Conservation (phyloP, 139 green algal genomes). For the Chlamydomonas schloesseri region DNA sequence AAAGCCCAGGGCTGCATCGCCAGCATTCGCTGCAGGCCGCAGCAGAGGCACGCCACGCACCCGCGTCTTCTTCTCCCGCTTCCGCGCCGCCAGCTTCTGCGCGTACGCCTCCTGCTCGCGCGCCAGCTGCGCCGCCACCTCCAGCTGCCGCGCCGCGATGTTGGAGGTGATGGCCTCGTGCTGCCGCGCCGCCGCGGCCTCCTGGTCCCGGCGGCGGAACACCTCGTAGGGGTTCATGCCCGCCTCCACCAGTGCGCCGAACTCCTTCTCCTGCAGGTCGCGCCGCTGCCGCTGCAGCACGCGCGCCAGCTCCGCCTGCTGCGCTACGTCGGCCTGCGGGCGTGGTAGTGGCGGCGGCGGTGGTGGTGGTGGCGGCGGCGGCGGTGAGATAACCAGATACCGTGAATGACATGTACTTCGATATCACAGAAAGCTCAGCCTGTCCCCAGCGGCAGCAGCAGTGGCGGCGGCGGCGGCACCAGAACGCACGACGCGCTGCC, state of each 20-base stretch:
- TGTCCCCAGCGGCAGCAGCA: too few relatives aligned
- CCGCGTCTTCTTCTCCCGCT: slow-evolving; percentile 17
- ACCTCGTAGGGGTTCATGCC: slow-evolving; percentile 78
- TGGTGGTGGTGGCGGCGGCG: too few relatives aligned
- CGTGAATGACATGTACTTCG: too few relatives aligned
- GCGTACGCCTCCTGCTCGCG: slow-evolving; percentile 62
- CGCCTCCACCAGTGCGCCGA: slow-evolving; percentile 57
- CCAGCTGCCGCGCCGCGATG: slow-evolving; percentile 49
- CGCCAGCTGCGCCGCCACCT: slow-evolving; percentile 54
- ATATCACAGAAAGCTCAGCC: too few relatives aligned
- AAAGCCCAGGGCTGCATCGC: too few relatives aligned
- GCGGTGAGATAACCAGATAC: too few relatives aligned
- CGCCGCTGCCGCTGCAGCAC: slow-evolving; percentile 58
- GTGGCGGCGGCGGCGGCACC: too few relatives aligned
- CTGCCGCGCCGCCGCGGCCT: slow-evolving; percentile 50
- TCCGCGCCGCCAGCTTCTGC: slow-evolving; percentile 23
- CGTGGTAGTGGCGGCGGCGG: too few relatives aligned
- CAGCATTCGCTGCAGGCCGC: too few relatives aligned
- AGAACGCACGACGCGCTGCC: too few relatives aligned
- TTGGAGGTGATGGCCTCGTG: slow-evolving; percentile 36
- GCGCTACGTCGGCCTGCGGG: slow-evolving; percentile 7
- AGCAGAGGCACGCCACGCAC: too few relatives aligned
- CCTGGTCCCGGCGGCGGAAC: slow-evolving; percentile 51
- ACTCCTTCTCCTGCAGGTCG: slow-evolving; percentile 58
- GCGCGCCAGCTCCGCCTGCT: slow-evolving; percentile 14